Percentiles rank a stretch among this genome's conserved stretches.
phyloP scores from a whole-genome alignment of 257 asterid species.

The Solanum phureja region DNA sequence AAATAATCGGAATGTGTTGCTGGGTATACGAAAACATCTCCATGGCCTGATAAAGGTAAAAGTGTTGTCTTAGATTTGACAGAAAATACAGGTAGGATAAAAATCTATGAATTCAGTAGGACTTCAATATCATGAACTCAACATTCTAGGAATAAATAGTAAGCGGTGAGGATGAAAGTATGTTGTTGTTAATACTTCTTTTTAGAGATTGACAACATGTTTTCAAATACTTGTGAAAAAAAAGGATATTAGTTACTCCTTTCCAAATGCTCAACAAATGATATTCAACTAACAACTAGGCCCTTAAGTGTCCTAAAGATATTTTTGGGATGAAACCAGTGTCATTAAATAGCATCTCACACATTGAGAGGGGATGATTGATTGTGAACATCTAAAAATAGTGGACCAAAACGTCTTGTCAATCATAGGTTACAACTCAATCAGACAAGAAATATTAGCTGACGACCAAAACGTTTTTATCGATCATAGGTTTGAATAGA shows the following conservation, averaged over 20 bases:
- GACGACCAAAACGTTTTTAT: neutral
- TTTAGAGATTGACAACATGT: neutral
- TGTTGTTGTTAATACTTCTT: neutral
- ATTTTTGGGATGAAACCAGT: neutral
- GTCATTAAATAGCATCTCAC: neutral
- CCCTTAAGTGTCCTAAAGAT: neutral
- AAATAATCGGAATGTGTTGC: slow-evolving; percentile 48
- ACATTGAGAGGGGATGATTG: neutral
- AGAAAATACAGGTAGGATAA: neutral
- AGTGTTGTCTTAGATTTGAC: neutral
- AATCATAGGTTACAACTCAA: neutral
- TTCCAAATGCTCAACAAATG: neutral
- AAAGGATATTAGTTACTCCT: neutral
- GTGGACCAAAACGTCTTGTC: neutral
- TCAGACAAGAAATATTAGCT: neutral
- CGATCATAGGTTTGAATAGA: neutral
- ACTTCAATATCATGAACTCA: neutral
- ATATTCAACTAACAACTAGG: neutral
- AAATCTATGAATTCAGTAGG: neutral
- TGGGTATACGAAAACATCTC: slow-evolving; percentile 50
- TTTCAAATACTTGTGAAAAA: neutral
- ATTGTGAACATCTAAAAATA: neutral
- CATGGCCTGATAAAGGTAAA: slow-evolving; percentile 51
- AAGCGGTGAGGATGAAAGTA: neutral
- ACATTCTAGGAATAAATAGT: neutral